Base-by-base conservation (phyloP, 345 rosid species). In the Eucalyptus fibrosa region DNA sequence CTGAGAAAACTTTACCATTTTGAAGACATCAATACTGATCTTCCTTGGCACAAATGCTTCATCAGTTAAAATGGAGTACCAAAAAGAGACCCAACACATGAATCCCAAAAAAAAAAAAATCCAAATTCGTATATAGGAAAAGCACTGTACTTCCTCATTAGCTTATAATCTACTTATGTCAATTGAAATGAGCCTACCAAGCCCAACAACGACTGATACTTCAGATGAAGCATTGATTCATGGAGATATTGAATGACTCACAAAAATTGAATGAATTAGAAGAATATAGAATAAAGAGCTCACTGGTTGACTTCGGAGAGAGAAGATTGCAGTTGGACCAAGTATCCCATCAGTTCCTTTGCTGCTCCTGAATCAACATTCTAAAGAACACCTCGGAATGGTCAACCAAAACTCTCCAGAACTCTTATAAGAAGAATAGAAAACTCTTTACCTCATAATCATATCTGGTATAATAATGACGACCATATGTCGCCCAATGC, bases 291-390 rank as follows among this genome's bases (percentile, higher is more conserved):
- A n/a, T 7, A 15, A n/a, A 65, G 77, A 65, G 34, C 94, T 65
- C 94, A 96, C 99, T 94, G 91, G 86, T 97, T 98, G 89, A 96
- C 95, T 94, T 94, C 97, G 30, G 93, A 83, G 88, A 98, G 93
- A 60, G 96, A 93, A 90, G 99, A 96, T 72, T 97, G 97, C 94
- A 96, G 88, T 72, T 96, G 95, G 91, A 98, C 97, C 95, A 98
- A 93, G 92, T 95, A 89, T 67, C 94, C 95, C 99, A 97, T 97
- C 87, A 97, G 92, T 85, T 97, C 97, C 95, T 97, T 98, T 42
- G 99, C 99, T 80, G 97, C 97, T 87, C 92, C 96, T 88, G 99
- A 96, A 91, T 97, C 99, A 89, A 98, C 99, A 92, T 98, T 98
- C 99, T 98, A 90, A 65, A 65, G 34, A 65, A 62, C 77, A 65